These are phyloP conservation scores for Ceratocystis harringtonii DNA, from an alignment of 2,329 filamentous ascomycete species.

Conservation along the genomic window DNA sequence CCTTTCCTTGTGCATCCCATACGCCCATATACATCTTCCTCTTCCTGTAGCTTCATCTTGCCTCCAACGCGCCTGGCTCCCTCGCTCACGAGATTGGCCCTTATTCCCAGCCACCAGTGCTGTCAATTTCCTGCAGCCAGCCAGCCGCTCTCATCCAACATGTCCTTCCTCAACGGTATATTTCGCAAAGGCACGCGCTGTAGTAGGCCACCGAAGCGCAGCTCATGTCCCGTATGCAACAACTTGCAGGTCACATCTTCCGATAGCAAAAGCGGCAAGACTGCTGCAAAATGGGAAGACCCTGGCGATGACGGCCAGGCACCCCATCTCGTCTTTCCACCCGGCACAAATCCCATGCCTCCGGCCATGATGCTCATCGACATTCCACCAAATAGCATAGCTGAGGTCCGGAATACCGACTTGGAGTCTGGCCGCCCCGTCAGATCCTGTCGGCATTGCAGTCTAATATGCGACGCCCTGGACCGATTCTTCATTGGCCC, in stretches of 20 bases:
- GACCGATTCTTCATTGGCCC: conserved; percentile 8
- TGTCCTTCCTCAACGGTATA: conserved; percentile 16
- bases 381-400: conserved; percentile 14
- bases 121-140: neutral
- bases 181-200: conserved; percentile 13
- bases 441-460: conserved; percentile 12
- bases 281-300: conserved; percentile 14
- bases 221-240: conserved; percentile 15
- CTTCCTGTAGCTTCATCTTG: neutral
- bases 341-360: conserved; percentile 14
- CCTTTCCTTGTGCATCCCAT: neutral
- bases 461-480: conserved; percentile 12
- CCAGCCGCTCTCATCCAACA: neutral
- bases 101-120: neutral
- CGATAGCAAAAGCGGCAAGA: conserved; percentile 13
- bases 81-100: neutral
- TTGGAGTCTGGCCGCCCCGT: conserved; percentile 4
- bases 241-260: conserved; percentile 14
- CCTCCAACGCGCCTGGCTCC: neutral
- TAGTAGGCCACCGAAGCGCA: conserved; percentile 8
- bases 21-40: neutral
- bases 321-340: conserved; percentile 8
- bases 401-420: conserved; percentile 13
- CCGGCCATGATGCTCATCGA: conserved; percentile 16
- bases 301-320: conserved; percentile 9